Percentiles rank a stretch among this genome's conserved stretches.
phyloP scores from a whole-genome alignment of 75 land plant species.

The Cryptomeria japonica region DNA sequence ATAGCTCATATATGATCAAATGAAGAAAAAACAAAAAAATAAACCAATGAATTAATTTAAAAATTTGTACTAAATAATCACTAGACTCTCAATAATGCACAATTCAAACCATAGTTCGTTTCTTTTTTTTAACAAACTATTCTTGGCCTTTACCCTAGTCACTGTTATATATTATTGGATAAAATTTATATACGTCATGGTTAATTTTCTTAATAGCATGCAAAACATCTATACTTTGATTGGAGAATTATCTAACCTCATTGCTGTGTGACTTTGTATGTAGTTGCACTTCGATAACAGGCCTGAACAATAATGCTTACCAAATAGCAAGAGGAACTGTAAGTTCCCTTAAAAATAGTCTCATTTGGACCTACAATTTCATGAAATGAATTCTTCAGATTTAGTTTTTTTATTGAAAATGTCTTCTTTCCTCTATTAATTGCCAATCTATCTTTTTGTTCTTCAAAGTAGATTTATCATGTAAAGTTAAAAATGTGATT shows the following conservation, averaged over 20 bases:
- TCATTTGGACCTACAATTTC: background rate
- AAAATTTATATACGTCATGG: background rate
- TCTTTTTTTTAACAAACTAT: background rate
- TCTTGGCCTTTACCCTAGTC: background rate
- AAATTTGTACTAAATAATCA: background rate
- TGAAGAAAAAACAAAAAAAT: no score
- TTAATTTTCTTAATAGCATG: background rate
- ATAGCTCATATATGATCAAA: background rate
- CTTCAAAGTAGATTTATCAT: no score
- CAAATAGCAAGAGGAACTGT: conserved; percentile 91
- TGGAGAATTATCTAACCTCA: background rate
- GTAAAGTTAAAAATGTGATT: no score
- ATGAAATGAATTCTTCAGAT: background rate
- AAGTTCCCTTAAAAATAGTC: conserved; percentile 7
- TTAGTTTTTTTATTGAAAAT: background rate
- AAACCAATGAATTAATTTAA: no score
- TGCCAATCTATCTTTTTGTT: no score
- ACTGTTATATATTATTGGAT: background rate
- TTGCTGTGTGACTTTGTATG: conserved; percentile 13
- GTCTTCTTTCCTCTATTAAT: no score
- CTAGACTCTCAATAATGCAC: background rate
- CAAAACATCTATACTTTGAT: background rate
- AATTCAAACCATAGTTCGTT: background rate
- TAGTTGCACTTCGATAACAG: conserved; percentile 82
- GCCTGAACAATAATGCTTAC: conserved; percentile 95